Evolutionary conservation across 2,329 filamentous ascomycete genomes (phyloP), one percentile per base, ranked within the genome.

Genomic region (Fusarium sp.): DNA sequence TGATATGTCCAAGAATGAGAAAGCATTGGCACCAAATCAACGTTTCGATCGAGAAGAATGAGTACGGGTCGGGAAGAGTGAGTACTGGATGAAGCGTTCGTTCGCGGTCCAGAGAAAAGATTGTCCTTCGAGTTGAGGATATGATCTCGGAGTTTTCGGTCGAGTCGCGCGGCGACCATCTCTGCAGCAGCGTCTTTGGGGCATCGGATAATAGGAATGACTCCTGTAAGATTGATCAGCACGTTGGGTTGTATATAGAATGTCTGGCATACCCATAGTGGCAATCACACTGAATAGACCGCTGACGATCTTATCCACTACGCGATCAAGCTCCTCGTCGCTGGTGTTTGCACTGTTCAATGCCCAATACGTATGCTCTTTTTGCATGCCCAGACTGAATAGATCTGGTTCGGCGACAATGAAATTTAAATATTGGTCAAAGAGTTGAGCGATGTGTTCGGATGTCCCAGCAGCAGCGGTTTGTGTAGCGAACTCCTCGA

Each of bases 91-190:
- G 88, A 82, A 12, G 87, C 84, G 13, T 87, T 84, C 5, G 91
- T 87, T 69, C 93, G 88, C 58, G 91, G 87, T 66, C 83, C 85
- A 45, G 95, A 97, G 82, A 99, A 99, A 9, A 99, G 89, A 79
- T 98, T 98, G 80, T 98, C 96, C 85, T 98, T 98, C 18, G 96
- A 98, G 83, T 98, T 98, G 72, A 99, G 88, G 60, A 98, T 94
- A 81, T 99, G 96, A 79, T 99, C 96, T 79, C 96, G 92, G 28
- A 99, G 90, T 82, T 98, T 99, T 69, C 96, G 92, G 81, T 99
- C 96, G 30, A 99, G 90, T 80, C 97, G 98, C 20, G 94, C 93
- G 20, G 95, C 93, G 75, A 99, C 97, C 87, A 98, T 93, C 81
- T 98, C 96, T 20, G 96, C 96, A 8, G 96, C 94, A 41, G 94